Evolutionary conservation across 805 yeast species (phyloP), one percentile per base, ranked within the genome.

Genomic region (Candida andamanensis): DNA sequence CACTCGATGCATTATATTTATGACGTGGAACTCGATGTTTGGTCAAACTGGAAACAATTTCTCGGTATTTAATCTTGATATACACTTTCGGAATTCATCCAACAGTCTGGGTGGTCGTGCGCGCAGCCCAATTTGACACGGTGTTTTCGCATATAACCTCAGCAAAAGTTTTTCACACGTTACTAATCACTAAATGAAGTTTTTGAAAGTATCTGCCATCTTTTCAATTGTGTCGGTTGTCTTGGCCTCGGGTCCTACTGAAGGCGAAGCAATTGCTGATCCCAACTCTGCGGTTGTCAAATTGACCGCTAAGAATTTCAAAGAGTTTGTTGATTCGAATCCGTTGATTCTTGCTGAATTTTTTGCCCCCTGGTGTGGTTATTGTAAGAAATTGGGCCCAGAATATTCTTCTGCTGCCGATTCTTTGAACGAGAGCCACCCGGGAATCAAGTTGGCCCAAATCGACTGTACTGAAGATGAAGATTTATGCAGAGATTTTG

Each of bases 321-420:
- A 73, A 36, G 57, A 68, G 11, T 85, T 84, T 58, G 60, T 90
- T 42, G 60, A 64, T 29, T 76, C 71, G 35, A 82, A 89, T 65
- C 83, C 86, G 21, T 69, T 89, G 45, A 94, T 85, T 15, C 63
- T 85, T 41, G 82, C 90, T 14, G 95, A 85, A 61, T 85, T 85
- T 62, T 85, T 80, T 57, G 95, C 95, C 12, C 95, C 97, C 56
- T 90, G 97, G 97, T 89, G 97, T 71, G 96, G 96, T 12, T 92
- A 89, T 66, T 89, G 97, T 72, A 86, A 89, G 69, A 74, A 73
- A 30, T 64, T 85, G 44, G 95, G 86, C 9, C 95, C 95, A 21
- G 80, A 85, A 58, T 84, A 72, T 46, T 67, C 77, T 32, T 59
- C 73, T 46, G 95, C 95, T 32, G 85, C 90, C 30, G 77, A 79